These are phyloP conservation scores for Cercospora janseana DNA, from an alignment of 2,329 filamentous ascomycete genomes.

Conservation along the genomic window DNA sequence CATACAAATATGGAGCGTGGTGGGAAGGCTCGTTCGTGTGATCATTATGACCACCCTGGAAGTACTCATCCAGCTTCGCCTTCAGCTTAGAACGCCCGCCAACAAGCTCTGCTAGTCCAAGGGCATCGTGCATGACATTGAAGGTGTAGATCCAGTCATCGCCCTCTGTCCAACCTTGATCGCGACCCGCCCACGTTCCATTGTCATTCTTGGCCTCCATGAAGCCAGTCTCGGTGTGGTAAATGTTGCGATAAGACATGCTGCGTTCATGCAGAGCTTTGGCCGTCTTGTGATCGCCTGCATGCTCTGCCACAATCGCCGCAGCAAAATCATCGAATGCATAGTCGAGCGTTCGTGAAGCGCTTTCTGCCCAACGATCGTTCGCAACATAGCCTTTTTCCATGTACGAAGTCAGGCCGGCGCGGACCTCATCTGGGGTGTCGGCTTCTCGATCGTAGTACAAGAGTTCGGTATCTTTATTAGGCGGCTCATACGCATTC, in stretches of 20 bases:
- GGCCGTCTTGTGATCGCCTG: conserved; percentile 38
- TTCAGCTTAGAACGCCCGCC: conserved; percentile 42
- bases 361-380: conserved; percentile 50
- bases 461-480: conserved; percentile 45
- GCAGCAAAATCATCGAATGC: conserved; percentile 50
- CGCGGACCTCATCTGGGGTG: conserved; percentile 49
- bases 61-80: conserved; percentile 47
- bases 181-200: conserved; percentile 46
- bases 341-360: conserved; percentile 50
- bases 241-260: conserved; percentile 45
- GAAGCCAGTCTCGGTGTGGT: conserved; percentile 47
- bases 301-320: conserved; percentile 43
- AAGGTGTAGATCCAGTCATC: conserved; percentile 54
- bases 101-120: conserved; percentile 45
- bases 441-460: conserved; percentile 50
- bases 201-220: conserved; percentile 52
- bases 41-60: conserved; percentile 48
- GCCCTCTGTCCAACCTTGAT: conserved; percentile 52
- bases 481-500: conserved; percentile 48
- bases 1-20: conserved; percentile 50
- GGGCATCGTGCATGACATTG: conserved; percentile 49
- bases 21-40: conserved; percentile 52
- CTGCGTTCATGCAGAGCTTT: conserved; percentile 39
- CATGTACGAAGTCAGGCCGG: conserved; percentile 48
- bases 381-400: conserved; percentile 49